Evolutionary conservation across 2,329 filamentous ascomycete species (phyloP), one percentile per base, ranked within the genome.

Genomic region (Botrytis galanthina): DNA sequence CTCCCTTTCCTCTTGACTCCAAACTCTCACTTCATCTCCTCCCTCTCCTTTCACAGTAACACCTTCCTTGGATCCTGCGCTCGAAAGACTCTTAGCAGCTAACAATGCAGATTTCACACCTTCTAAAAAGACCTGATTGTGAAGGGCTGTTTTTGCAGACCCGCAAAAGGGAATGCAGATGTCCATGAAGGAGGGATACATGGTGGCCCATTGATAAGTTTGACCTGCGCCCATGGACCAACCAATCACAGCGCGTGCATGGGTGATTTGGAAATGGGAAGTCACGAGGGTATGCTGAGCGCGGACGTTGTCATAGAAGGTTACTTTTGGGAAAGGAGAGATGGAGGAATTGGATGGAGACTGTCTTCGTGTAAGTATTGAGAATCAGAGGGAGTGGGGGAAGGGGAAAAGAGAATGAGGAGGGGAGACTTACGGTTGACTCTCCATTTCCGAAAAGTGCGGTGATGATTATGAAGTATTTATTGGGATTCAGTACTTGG

Each of bases 161-260:
- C 89, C 90, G 76, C 91, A 93, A 77, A 92, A 92, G 0, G 91
- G 91, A 2, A 90, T 85, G 1, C 86, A 83, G 14, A 91, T 81
- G 75, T 92, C 90, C 86, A 91, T 88, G 79, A 92, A 92, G 20
- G 90, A 86, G 0, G 80, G 78, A 71, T 77, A 79, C 26, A 86
- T 71, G 84, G 78, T 79, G 1, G 77, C 87, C 90, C 89, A 91
- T 79, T 91, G 89, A 75, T 85, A 91, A 1, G 88, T 87, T 80
- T 93, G 91, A 0, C 84, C 90, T 0, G 87, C 91, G 3, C 90
- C 91, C 91, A 93, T 93, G 12, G 86, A 89, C 90, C 91, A 93
- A 0, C 91, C 91, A 0, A 92, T 78, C 0, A 93, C 90, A 14
- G 88, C 88, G 35, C 85, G 84, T 2, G 89, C 84, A 81, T 91